These are phyloP conservation scores for Dactylellina cionopaga DNA, from an alignment of 2,329 filamentous ascomycete genomes.

Conservation along the genomic window DNA sequence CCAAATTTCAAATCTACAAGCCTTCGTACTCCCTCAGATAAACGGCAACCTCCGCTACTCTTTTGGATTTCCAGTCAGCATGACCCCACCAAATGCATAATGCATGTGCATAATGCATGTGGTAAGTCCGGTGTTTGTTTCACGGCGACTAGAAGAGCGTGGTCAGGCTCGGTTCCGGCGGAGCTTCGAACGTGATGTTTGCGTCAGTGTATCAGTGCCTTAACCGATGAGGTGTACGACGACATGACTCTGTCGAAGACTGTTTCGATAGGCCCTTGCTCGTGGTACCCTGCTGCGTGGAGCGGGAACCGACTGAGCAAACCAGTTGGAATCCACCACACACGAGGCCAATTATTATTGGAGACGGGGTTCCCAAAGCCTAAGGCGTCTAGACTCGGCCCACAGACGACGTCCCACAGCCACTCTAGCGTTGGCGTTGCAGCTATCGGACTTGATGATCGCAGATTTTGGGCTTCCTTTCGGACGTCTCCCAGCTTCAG, in stretches of 20 bases:
- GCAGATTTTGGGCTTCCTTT: background rate
- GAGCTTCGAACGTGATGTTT: background rate
- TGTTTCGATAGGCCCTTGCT: conserved; percentile 51
- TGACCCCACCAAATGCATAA: too few species aligned
- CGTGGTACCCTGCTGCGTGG: conserved; percentile 60
- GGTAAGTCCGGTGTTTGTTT: conserved; percentile 11
- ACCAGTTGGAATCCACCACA: conserved; percentile 61
- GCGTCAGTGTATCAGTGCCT: conserved; percentile 18
- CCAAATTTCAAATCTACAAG: too few species aligned
- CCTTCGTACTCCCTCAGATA: too few species aligned
- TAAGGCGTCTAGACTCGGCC: conserved; percentile 57
- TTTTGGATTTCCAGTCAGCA: too few species aligned
- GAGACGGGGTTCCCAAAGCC: conserved; percentile 53
- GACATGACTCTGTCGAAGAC: conserved; percentile 55
- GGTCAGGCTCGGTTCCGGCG: background rate
- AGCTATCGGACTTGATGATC: background rate
- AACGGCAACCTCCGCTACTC: too few species aligned
- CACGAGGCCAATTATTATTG: conserved; percentile 46
- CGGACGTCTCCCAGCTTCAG: background rate
- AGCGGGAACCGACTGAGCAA: conserved; percentile 58
- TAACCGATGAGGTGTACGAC: conserved; percentile 9
- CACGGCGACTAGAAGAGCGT: conserved; percentile 22
- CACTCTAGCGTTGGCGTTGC: conserved; percentile 55
- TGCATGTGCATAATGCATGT: too few species aligned
- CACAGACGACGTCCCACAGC: conserved; percentile 58